Percentiles rank a stretch among this genome's conserved stretches.
phyloP scores from a whole-genome alignment of 2,329 filamentous ascomycete species.

The Ophiocordyceps polyrhachis-furcata region DNA sequence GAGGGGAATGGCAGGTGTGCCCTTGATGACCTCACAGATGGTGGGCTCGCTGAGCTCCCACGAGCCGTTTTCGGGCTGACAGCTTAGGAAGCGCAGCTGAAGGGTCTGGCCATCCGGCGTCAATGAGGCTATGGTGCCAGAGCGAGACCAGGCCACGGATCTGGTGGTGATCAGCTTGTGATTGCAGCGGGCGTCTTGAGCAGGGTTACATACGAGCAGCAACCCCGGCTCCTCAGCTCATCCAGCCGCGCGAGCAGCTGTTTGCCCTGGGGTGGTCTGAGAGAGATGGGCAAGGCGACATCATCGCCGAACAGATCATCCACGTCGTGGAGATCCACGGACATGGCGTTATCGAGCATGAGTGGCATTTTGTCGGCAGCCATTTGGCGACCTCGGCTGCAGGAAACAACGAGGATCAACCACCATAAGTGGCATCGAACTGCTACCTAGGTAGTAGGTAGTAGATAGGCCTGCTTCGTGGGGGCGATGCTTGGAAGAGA shows the following conservation, averaged over 20 bases:
- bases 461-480: neutral
- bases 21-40: conserved; percentile 38
- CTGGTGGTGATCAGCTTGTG: conserved; percentile 21
- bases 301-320: conserved; percentile 63
- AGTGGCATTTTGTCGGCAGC: conserved; percentile 23
- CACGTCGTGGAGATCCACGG: conserved; percentile 37
- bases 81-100: conserved; percentile 54
- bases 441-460: neutral
- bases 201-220: conserved; percentile 51
- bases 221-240: conserved; percentile 56
- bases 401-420: neutral
- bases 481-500: no score
- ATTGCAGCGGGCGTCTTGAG: neutral
- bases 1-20: conserved; percentile 45
- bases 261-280: conserved; percentile 25
- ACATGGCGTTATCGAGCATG: conserved; percentile 23
- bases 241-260: conserved; percentile 56
- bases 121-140: conserved; percentile 71
- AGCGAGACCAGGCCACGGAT: conserved; percentile 71
- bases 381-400: conserved; percentile 8
- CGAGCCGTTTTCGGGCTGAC: conserved; percentile 46
- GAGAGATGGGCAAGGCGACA: conserved; percentile 35
- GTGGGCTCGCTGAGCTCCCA: conserved; percentile 67
- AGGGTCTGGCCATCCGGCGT: conserved; percentile 51
- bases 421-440: neutral